Evolutionary conservation across 306 rosid species (phyloP).

Genomic region (Lathyrus oleraceus): DNA sequence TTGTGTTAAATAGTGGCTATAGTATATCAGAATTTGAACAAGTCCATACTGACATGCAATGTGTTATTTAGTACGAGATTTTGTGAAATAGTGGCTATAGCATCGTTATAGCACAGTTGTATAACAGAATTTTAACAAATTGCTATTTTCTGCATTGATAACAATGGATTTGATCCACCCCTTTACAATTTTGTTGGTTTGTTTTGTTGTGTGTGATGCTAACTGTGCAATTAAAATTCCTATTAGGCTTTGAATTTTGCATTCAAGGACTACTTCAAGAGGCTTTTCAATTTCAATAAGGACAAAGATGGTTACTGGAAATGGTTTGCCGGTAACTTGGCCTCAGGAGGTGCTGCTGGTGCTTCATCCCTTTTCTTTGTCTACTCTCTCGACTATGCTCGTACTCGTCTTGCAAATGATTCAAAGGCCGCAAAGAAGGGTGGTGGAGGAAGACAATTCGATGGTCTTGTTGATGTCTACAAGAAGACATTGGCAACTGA

Average conservation of each 20-base stretch:
- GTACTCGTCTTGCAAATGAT: slow-evolving; percentile 81
- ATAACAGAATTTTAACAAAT: background rate
- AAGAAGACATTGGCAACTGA: slow-evolving; percentile 72
- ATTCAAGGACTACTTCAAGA: slow-evolving; percentile 89
- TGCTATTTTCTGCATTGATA: background rate
- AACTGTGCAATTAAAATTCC: slow-evolving; percentile 18
- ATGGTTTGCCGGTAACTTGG: slow-evolving; percentile 92
- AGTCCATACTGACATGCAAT: background rate
- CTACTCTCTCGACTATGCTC: slow-evolving; percentile 81
- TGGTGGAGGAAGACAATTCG: slow-evolving; percentile 72
- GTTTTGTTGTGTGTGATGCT: slow-evolving; percentile 8
- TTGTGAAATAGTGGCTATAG: background rate
- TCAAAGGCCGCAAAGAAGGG: slow-evolving; percentile 91
- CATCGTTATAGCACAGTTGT: background rate
- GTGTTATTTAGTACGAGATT: background rate
- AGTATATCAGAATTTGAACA: background rate
- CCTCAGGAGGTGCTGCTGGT: slow-evolving; percentile 87
- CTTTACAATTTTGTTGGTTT: background rate
- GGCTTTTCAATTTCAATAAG: slow-evolving; percentile 87
- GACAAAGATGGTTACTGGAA: slow-evolving; percentile 87
- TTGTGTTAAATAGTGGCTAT: background rate
- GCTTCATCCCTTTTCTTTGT: slow-evolving; percentile 76
- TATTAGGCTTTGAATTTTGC: slow-evolving; percentile 84
- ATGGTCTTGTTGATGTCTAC: slow-evolving; percentile 79
- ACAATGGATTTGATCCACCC: background rate